phyloP scores from a whole-genome alignment of 2,329 filamentous ascomycete genomes.

The Lachnellula cervina region DNA sequence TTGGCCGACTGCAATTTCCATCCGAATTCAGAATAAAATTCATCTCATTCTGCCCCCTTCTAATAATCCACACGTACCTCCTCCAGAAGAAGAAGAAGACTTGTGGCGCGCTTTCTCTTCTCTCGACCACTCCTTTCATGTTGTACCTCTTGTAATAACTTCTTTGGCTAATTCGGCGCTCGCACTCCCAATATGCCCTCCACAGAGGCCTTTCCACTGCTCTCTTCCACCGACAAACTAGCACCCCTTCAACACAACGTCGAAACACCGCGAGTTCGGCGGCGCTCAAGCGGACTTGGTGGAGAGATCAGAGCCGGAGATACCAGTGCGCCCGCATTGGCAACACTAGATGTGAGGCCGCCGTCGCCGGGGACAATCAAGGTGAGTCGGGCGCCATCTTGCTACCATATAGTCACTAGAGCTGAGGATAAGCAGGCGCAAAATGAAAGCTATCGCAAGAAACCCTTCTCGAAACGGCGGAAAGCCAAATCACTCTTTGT shows the following conservation, averaged over 20 bases:
- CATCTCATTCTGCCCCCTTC: no score
- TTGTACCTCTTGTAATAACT: background rate
- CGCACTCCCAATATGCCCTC: conserved; percentile 4
- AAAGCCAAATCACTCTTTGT: conserved; percentile 38
- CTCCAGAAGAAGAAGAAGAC: no score
- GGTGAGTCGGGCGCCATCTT: conserved; percentile 12
- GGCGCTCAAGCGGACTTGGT: conserved; percentile 44
- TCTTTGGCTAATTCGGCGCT: background rate
- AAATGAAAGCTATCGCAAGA: conserved; percentile 29
- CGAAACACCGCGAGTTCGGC: conserved; percentile 31
- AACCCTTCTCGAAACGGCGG: conserved; percentile 31
- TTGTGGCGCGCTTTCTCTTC: background rate
- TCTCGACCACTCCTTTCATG: background rate
- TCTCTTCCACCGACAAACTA: conserved; percentile 24
- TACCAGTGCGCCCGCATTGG: conserved; percentile 45
- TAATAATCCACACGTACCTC: no score
- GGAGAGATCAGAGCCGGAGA: conserved; percentile 47
- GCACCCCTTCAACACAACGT: conserved; percentile 15
- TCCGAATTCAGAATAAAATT: no score
- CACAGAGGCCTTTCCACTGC: conserved; percentile 27
- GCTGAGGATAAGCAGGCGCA: conserved; percentile 22
- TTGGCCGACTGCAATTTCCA: no score
- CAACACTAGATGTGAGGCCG: conserved; percentile 37
- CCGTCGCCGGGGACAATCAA: conserved; percentile 25
- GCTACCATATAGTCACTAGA: background rate